Conservation (phyloP, 2,329 filamentous ascomycete genomes). For the Epichloe coenophiala region DNA sequence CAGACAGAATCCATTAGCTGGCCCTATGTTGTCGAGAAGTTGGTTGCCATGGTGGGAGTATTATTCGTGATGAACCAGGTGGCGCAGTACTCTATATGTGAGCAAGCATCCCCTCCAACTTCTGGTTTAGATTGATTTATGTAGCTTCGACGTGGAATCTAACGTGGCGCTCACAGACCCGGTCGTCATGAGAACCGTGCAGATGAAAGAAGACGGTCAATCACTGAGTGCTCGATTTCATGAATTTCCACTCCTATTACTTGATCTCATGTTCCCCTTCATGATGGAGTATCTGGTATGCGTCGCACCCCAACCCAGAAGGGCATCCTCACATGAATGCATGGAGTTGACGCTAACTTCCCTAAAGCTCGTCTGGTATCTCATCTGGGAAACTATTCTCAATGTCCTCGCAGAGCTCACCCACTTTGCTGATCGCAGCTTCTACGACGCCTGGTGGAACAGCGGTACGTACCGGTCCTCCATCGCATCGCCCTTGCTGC, state of each 20-base stretch:
- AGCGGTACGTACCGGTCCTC: conserved; percentile 23
- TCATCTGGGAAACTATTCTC: conserved; percentile 66
- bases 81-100: conserved; percentile 59
- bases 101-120: conserved; percentile 3
- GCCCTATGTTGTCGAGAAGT: conserved; percentile 63
- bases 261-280: conserved; percentile 64
- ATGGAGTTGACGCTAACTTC: neutral
- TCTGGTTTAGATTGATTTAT: neutral
- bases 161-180: conserved; percentile 33
- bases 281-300: conserved; percentile 59
- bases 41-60: conserved; percentile 54
- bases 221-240: conserved; percentile 45
- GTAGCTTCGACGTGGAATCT: neutral
- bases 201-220: conserved; percentile 53
- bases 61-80: conserved; percentile 70
- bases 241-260: conserved; percentile 62
- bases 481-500: no score
- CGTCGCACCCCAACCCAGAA: neutral
- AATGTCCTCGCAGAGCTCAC: conserved; percentile 69
- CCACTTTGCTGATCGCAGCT: conserved; percentile 62
- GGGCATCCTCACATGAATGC: no score
- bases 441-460: conserved; percentile 55
- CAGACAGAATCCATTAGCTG: conserved; percentile 55
- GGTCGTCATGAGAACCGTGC: conserved; percentile 51
- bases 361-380: conserved; percentile 51